Base-by-base conservation (phyloP, 495 filamentous ascomycete genomes). In the Hypoxylon fuscum region DNA sequence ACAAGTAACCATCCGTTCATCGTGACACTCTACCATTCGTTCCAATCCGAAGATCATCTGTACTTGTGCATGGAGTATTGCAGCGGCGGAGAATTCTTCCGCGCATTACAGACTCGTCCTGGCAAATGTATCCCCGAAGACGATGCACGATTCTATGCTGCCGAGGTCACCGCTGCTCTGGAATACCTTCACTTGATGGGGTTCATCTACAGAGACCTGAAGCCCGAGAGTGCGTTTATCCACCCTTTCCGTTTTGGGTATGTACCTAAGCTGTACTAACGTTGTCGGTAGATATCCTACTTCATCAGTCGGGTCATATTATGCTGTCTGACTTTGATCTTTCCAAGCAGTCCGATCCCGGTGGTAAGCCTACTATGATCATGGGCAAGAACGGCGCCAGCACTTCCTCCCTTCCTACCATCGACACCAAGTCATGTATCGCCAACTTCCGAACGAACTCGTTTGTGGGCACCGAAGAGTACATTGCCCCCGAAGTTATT, bases 21-120 rank as follows among this genome's bases (percentile, higher is more conserved):
- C 73, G 95, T 98, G 53, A 98, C 95, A 0, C 80, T 98, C 5
- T 98, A 97, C 66, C 95, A 98, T 76, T 97, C 93, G 1, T 98
- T 98, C 81, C 95, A 98, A 74, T 98, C 95, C 4, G 95, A 98
- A 72, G 95, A 98, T 69, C 93, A 97, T 77, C 81, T 98, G 14
- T 98, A 98, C 70, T 82, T 98, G 11, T 98, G 96, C 77, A 98
- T 98, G 95, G 95, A 98, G 74, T 98, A 98, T 72, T 98, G 95
- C 79, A 97, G 93, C 68, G 95, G 95, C 47, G 95, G 95, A 46
- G 95, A 98, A 76, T 98, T 98, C 77, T 98, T 98, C 79, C 79
- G 95, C 79, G 94, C 95, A 47, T 79, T 98, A 40, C 95, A 98
- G 84, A 98, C 95, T 3, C 87, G 95, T 23, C 95, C 95, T 11